phyloP scores from a whole-genome alignment of 2,329 filamentous ascomycete genomes.

The Gaeumannomyces tritici region DNA sequence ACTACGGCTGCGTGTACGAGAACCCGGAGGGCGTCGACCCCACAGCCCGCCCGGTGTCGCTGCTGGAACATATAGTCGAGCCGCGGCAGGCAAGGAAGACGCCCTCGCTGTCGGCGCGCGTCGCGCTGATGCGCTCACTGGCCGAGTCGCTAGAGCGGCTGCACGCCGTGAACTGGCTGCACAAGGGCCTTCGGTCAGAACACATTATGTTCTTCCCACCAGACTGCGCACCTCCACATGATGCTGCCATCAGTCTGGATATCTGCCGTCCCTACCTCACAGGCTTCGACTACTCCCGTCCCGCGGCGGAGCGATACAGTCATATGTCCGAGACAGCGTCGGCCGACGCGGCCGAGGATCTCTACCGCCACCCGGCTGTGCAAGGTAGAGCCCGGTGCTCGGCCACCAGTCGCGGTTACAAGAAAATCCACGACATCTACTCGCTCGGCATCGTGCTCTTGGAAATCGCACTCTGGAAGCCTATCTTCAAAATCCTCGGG shows the following conservation, averaged over 20 bases:
- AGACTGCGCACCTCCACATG: slow-evolving; percentile 6
- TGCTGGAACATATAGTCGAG: slow-evolving; percentile 36
- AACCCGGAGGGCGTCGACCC: slow-evolving; percentile 9
- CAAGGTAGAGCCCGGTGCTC: neutral
- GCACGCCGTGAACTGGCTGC: slow-evolving; percentile 46
- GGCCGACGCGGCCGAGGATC: neutral
- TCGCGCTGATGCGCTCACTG: slow-evolving; percentile 39
- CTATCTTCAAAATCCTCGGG: slow-evolving; percentile 12
- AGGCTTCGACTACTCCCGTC: slow-evolving; percentile 45
- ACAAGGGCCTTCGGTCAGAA: slow-evolving; percentile 43
- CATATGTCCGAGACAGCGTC: neutral
- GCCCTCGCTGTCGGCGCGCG: slow-evolving; percentile 40
- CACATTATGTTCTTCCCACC: slow-evolving; percentile 44
- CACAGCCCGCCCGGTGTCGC: slow-evolving; percentile 21
- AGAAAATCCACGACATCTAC: slow-evolving; percentile 24
- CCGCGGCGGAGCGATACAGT: neutral
- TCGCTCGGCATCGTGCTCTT: slow-evolving; percentile 39
- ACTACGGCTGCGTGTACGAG: slow-evolving; percentile 39
- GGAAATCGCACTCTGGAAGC: slow-evolving; percentile 27
- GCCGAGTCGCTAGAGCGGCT: slow-evolving; percentile 44
- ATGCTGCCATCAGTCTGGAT: slow-evolving; percentile 16
- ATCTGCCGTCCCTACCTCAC: slow-evolving; percentile 33
- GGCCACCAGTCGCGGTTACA: neutral
- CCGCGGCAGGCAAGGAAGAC: slow-evolving; percentile 27
- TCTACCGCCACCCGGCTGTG: slow-evolving; percentile 1